Percentiles rank a stretch among this genome's conserved stretches.
Evolutionary conservation across 306 rosid species (phyloP).

Genomic region (Prunus davidiana): DNA sequence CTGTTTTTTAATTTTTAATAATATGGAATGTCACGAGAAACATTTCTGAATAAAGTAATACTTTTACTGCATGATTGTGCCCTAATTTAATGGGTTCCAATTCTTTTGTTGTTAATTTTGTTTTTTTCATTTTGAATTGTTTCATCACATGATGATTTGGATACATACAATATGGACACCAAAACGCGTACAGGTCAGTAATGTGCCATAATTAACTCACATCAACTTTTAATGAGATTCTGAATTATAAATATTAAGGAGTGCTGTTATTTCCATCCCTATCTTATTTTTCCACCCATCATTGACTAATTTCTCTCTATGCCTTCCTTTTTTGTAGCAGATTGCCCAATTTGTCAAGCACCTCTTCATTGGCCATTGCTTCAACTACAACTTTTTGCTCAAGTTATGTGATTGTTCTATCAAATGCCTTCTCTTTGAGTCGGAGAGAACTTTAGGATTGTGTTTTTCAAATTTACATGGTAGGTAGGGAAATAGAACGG

Average conservation of each 20-base stretch:
- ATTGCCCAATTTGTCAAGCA: too few species aligned
- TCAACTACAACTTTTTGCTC: too few species aligned
- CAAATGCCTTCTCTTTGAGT: too few species aligned
- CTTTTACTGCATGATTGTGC: conserved; percentile 48
- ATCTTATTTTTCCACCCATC: too few species aligned
- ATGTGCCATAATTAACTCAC: conserved; percentile 21
- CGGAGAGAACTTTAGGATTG: too few species aligned
- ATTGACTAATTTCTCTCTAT: too few species aligned
- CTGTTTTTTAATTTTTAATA: conserved; percentile 23
- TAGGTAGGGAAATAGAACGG: too few species aligned
- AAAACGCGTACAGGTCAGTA: conserved; percentile 54
- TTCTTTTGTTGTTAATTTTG: conserved; percentile 13
- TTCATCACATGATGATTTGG: conserved; percentile 27
- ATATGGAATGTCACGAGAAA: conserved; percentile 73
- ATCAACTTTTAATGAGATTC: conserved; percentile 3
- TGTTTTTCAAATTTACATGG: too few species aligned
- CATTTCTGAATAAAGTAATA: conserved; percentile 47
- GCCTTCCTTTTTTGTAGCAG: too few species aligned
- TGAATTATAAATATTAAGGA: background rate
- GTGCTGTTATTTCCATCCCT: too few species aligned
- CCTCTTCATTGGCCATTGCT: too few species aligned
- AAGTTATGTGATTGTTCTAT: too few species aligned
- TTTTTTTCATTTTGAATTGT: conserved; percentile 28
- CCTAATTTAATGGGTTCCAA: conserved; percentile 26
- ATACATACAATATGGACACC: conserved; percentile 26